phyloP scores from a whole-genome alignment of 1,139 yeast genomes.

The Debaryomyces subglobosus region DNA sequence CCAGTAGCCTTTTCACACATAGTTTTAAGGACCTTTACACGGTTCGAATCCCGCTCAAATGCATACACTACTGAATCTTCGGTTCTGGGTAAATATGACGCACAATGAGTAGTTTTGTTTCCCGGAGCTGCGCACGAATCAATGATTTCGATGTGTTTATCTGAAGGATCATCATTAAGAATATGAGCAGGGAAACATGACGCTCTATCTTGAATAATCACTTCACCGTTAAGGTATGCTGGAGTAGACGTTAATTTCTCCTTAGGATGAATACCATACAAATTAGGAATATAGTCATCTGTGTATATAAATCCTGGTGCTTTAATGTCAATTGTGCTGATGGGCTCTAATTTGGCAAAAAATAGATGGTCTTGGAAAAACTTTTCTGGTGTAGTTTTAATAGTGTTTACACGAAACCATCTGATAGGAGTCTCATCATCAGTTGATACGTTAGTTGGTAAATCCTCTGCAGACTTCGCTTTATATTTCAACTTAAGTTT shows the following conservation, averaged over 20 bases:
- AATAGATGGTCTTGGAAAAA: conserved; percentile 42
- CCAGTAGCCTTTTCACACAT: conserved; percentile 87
- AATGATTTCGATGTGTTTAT: conserved; percentile 60
- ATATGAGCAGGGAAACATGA: conserved; percentile 96
- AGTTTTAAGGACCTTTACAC: conserved; percentile 71
- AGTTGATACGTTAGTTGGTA: conserved; percentile 35
- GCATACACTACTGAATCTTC: conserved; percentile 62
- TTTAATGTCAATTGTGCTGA: conserved; percentile 47
- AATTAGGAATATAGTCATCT: conserved; percentile 71
- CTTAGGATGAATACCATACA: conserved; percentile 81
- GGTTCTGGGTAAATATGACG: conserved; percentile 52
- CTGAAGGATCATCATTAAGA: conserved; percentile 52
- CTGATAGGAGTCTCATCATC: conserved; percentile 80
- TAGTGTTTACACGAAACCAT: conserved; percentile 81
- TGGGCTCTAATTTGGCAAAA: conserved; percentile 52
- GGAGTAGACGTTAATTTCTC: conserved; percentile 66
- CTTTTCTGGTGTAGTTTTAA: conserved; percentile 43
- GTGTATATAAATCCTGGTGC: conserved; percentile 61
- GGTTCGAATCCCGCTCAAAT: conserved; percentile 77
- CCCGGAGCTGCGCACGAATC: conserved; percentile 99
- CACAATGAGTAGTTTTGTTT: conserved; percentile 91
- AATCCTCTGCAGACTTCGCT: conserved; percentile 41
- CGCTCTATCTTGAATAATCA: conserved; percentile 94
- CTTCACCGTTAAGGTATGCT: conserved; percentile 71
- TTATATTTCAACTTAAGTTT: conserved; percentile 74